Evolutionary conservation across 345 rosid species (phyloP), one percentile per base, ranked within the genome.

Genomic region (Gossypium arboreum): DNA sequence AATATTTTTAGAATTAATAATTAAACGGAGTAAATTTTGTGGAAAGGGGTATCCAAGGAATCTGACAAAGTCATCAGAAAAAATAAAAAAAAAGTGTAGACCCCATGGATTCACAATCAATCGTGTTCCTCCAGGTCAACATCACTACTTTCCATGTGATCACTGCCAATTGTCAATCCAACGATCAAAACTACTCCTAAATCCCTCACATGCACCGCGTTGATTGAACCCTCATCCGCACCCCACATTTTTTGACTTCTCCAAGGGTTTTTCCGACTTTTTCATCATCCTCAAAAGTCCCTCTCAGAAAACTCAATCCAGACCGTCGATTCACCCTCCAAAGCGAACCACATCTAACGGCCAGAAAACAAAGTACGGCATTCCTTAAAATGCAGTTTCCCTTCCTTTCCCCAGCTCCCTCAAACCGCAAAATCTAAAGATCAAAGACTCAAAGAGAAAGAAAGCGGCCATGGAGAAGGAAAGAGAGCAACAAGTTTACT

Each of bases 401-500:
- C 56, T 12, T n/a, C 22, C 39, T 39, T 56, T 25, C 50, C 29
- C 22, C 48, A 24, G 55, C 27, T 56, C 8, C 20, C 67, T 12
- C 15, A 59, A 72, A 20, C 34, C 51, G 59, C 25, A 1, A 27
- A 60, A 25, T 20, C 25, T 43, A 20, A 13, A 51, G 51, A 2
- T 17, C 47, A 13, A 7, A 54, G 44, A 7, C 20, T 48, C 39
- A 48, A 54, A 67, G 64, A 45, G 54, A 5, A 27, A 54, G 75
- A 68, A n/a, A 68, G 73, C 62, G 59, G 67, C 73, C 47, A 93
- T 93, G 98, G 98, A 88, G 89, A 91, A 82, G 76, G 98, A 89
- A 81, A 89, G 98, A 73, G 98, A 90, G 84, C 89, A 84, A 54
- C 90, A 74, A 61, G 94, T 93, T 54, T 93, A 93, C 90, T 80